These are phyloP conservation scores for Alternaria sp. DNA, from an alignment of 2,329 filamentous ascomycete species.

Conservation along the genomic window DNA sequence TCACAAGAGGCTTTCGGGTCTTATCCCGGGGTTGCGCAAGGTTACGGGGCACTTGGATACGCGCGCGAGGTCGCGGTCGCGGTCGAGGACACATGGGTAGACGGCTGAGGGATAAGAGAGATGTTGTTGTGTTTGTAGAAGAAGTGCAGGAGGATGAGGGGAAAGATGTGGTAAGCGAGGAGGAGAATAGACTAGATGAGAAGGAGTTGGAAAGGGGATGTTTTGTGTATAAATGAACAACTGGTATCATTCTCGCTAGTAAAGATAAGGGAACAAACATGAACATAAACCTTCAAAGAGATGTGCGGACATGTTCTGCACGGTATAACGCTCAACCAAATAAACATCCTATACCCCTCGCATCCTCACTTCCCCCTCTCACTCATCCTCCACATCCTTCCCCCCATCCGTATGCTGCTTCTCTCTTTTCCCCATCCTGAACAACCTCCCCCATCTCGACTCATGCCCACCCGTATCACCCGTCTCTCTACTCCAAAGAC, in stretches of 20 bases:
- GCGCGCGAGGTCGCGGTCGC: not conserved
- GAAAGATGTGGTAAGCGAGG: too few species aligned
- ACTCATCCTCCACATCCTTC: not conserved
- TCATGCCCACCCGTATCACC: too few species aligned
- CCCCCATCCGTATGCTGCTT: not conserved
- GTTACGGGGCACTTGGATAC: not conserved
- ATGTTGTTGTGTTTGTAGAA: too few species aligned
- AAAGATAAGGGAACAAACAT: too few species aligned
- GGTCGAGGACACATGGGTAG: not conserved
- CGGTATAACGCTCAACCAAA: not conserved
- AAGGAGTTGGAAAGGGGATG: not conserved
- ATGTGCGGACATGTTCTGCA: too few species aligned
- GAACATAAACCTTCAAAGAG: not conserved
- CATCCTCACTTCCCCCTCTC: not conserved
- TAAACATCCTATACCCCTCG: not conserved
- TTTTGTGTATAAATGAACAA: not conserved
- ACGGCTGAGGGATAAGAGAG: not conserved
- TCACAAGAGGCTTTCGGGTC: not conserved
- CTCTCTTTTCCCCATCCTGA: too few species aligned
- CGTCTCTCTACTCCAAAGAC: slow-evolving; percentile 1
- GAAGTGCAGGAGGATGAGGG: too few species aligned
- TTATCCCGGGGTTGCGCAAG: not conserved
- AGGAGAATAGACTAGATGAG: not conserved
- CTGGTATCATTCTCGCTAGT: not conserved
- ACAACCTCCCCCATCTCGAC: too few species aligned